Conservation (phyloP, 257 asterid genomes). For the Linaria vulgaris region DNA sequence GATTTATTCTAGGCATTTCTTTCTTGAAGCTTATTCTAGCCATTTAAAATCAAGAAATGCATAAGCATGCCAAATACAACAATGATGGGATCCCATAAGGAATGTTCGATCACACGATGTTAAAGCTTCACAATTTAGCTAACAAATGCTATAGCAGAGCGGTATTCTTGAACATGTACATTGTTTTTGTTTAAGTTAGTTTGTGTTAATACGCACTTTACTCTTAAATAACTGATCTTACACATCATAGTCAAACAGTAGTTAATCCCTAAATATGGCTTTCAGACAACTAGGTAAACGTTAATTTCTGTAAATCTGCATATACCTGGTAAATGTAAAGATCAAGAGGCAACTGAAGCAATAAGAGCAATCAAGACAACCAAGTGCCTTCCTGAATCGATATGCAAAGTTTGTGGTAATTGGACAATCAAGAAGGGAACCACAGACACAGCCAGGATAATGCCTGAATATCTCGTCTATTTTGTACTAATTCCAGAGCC, state of each 20-base stretch:
- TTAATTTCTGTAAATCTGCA: neutral
- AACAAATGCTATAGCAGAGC: too few species aligned
- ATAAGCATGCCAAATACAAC: too few species aligned
- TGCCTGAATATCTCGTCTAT: slow-evolving; percentile 85
- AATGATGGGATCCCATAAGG: too few species aligned
- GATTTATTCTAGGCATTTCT: neutral
- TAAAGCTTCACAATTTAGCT: too few species aligned
- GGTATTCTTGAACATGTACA: too few species aligned
- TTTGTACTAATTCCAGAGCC: slow-evolving; percentile 87
- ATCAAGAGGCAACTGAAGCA: slow-evolving; percentile 56
- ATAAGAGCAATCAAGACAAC: slow-evolving; percentile 70
- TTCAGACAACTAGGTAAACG: neutral
- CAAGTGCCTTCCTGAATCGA: slow-evolving; percentile 60
- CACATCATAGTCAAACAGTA: too few species aligned
- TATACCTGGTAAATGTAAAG: slow-evolving; percentile 88
- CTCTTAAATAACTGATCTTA: neutral
- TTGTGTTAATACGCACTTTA: neutral
- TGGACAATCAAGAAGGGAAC: slow-evolving; percentile 78
- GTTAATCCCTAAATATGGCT: neutral
- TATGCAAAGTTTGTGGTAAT: slow-evolving; percentile 58
- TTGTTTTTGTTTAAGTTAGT: neutral
- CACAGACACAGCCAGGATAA: slow-evolving; percentile 85
- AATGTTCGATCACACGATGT: too few species aligned
- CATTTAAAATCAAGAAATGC: too few species aligned
- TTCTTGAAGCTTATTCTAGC: too few species aligned